Conservation (phyloP, 75 land plant species). For the Cupressus sempervirens region DNA sequence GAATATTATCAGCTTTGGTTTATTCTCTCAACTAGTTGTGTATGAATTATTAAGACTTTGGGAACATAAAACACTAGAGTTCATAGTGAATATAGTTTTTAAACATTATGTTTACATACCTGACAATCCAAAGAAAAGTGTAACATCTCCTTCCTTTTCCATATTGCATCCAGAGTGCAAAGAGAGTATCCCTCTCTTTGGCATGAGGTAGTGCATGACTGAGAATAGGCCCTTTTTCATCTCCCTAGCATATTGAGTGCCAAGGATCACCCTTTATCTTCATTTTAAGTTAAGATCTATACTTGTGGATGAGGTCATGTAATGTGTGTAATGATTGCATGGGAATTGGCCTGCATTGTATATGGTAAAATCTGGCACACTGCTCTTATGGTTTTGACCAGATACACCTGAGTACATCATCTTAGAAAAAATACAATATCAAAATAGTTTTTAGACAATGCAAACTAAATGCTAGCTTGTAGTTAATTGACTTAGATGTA, state of each 20-base stretch:
- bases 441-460: neutral
- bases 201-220: conserved; percentile 37
- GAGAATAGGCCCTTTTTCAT: conserved; percentile 37
- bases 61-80: too few relatives aligned
- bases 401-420: conserved; percentile 28
- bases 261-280: conserved; percentile 46
- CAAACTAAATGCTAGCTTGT: neutral
- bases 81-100: neutral
- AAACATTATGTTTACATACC: conserved; percentile 10
- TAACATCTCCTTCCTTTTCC: conserved; percentile 32
- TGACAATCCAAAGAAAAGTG: too few relatives aligned
- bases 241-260: too few relatives aligned
- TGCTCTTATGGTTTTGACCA: conserved; percentile 46
- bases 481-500: neutral
- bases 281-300: conserved; percentile 46
- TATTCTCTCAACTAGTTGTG: too few relatives aligned
- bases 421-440: neutral
- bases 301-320: conserved; percentile 49
- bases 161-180: conserved; percentile 33
- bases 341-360: conserved; percentile 50
- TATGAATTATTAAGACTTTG: neutral
- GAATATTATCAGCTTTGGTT: too few relatives aligned
- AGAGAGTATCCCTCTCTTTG: conserved; percentile 33
- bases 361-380: conserved; percentile 46
- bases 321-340: conserved; percentile 51